These are phyloP conservation scores for Ophiognomonia clavigignenti-juglandacearum DNA, from an alignment of 2,329 filamentous ascomycete genomes.

Conservation along the genomic window DNA sequence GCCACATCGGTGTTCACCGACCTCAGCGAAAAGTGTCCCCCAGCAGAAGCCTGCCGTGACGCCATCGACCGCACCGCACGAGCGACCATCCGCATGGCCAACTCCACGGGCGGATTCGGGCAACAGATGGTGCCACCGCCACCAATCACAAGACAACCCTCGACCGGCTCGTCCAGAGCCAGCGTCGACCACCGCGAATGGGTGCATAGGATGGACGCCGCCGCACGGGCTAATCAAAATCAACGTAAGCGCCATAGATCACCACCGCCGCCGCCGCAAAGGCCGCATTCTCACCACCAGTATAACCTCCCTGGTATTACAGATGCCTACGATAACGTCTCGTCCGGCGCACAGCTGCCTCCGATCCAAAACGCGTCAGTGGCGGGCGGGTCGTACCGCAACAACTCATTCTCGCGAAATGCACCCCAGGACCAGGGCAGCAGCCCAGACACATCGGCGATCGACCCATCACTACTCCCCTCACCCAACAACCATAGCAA, in stretches of 20 bases:
- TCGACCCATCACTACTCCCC: conserved; percentile 40
- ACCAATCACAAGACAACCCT: too few relatives aligned
- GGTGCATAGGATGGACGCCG: conserved; percentile 24
- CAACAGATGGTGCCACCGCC: conserved; percentile 22
- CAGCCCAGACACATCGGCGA: conserved; percentile 25
- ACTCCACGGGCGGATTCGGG: conserved; percentile 80
- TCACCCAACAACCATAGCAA: conserved; percentile 41
- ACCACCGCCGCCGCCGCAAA: conserved; percentile 18
- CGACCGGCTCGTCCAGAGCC: conserved; percentile 9
- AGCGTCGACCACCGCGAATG: conserved; percentile 25
- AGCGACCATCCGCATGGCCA: conserved; percentile 91
- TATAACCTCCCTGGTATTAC: conserved; percentile 10
- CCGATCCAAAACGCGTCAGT: conserved; percentile 23
- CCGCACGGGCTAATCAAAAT: conserved; percentile 19
- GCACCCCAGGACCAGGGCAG: conserved; percentile 26
- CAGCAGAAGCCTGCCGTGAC: conserved; percentile 89
- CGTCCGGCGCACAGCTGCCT: conserved; percentile 36
- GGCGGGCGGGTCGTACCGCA: conserved; percentile 21
- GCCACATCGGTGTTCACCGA: conserved; percentile 90
- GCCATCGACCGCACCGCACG: conserved; percentile 94
- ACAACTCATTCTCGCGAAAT: conserved; percentile 21
- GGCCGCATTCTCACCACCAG: conserved; percentile 13
- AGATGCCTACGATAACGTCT: conserved; percentile 31
- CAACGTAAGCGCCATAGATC: conserved; percentile 3
- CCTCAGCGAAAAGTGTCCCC: conserved; percentile 89